phyloP scores from a whole-genome alignment of 2,329 filamentous ascomycete species.

The Nakataea oryzae region DNA sequence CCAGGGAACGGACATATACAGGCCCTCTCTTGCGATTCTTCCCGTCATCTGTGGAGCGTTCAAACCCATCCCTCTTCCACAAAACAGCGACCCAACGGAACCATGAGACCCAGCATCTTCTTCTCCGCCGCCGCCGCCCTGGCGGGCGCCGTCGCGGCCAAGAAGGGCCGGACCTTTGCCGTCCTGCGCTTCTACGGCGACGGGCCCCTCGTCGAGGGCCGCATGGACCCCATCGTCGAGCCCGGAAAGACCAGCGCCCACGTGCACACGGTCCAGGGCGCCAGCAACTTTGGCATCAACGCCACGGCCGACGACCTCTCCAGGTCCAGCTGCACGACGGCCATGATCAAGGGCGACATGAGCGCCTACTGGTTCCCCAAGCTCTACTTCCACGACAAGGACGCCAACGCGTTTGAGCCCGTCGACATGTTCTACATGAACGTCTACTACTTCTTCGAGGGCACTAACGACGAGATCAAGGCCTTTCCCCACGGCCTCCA shows the following conservation, averaged over 20 bases:
- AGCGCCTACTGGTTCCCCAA: constrained; percentile 71
- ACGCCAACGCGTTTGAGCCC: constrained; percentile 51
- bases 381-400: constrained; percentile 56
- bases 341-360: constrained; percentile 56
- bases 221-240: constrained; percentile 57
- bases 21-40: background rate
- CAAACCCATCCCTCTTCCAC: background rate
- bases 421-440: constrained; percentile 65
- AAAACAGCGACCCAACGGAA: background rate
- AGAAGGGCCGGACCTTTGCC: constrained; percentile 44
- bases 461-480: constrained; percentile 53
- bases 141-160: constrained; percentile 27
- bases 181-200: constrained; percentile 63
- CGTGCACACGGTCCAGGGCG: constrained; percentile 62
- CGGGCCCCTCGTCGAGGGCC: constrained; percentile 48
- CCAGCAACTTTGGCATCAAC: constrained; percentile 53
- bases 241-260: constrained; percentile 50
- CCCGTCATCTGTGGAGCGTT: background rate
- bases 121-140: constrained; percentile 24
- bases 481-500: constrained; percentile 62
- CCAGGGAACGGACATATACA: background rate
- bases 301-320: constrained; percentile 50
- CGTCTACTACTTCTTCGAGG: constrained; percentile 66
- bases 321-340: constrained; percentile 59
- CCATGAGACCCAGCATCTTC: background rate